Conservation (phyloP, 148 eudicot genomes). For the Suaeda aralocaspica region DNA sequence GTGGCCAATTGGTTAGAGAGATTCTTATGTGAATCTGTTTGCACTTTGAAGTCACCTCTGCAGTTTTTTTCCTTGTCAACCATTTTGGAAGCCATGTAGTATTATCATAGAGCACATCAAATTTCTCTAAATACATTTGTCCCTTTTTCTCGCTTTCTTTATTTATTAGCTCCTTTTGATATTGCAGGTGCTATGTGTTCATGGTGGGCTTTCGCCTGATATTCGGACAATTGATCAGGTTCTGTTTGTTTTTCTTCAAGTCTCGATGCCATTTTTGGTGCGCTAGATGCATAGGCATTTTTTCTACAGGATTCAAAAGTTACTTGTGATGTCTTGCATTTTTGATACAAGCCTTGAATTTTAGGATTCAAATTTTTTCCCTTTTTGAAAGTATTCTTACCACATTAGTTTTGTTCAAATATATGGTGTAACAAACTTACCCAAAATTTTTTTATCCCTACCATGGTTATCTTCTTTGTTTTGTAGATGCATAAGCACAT, state of each 20-base stretch:
- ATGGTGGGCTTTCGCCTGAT: constrained; percentile 99
- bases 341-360: not conserved
- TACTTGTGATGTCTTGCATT: not conserved
- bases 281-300: not conserved
- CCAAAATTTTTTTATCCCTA: not conserved
- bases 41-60: no score
- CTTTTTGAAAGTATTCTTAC: not conserved
- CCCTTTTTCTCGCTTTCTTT: not conserved
- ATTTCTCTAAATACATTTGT: not conserved
- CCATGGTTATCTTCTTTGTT: not conserved
- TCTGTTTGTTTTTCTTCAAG: constrained; percentile 2
- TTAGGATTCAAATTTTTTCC: not conserved
- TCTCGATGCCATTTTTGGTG: not conserved
- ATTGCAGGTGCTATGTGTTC: constrained; percentile 91
- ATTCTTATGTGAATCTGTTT: no score
- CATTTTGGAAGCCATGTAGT: no score
- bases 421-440: not conserved
- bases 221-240: constrained; percentile 97
- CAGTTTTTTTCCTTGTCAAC: no score
- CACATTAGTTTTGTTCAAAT: not conserved
- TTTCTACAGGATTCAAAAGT: not conserved
- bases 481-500: constrained; percentile 3
- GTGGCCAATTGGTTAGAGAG: no score
- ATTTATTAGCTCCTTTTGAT: constrained; percentile 3
- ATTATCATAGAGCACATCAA: no score